Evolutionary conservation across 225 moss, liverwort and hornwort species (phyloP).

Genomic region (Thuidium tamariscinum): DNA sequence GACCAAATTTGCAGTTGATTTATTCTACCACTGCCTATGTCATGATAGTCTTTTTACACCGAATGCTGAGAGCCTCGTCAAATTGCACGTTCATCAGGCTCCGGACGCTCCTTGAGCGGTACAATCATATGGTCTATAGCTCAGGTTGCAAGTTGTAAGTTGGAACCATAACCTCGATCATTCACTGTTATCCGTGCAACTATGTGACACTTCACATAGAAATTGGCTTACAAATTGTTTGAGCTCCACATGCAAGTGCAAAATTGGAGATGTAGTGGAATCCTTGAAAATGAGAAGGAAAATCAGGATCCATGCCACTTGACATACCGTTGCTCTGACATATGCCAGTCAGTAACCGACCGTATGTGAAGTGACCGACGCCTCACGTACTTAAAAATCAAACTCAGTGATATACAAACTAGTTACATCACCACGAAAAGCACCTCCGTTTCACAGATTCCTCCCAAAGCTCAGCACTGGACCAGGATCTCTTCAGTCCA

Average conservation of each 20-base stretch:
- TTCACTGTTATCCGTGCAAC: not conserved
- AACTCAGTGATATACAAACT: not conserved
- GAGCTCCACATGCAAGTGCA: not conserved
- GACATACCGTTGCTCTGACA: not conserved
- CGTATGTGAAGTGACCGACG: not conserved
- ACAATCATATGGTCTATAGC: not conserved
- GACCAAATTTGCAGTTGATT: not conserved
- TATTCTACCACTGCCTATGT: not conserved
- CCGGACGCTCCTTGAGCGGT: not conserved
- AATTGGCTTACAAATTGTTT: not conserved
- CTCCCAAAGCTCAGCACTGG: constrained; percentile 24
- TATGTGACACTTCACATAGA: not conserved
- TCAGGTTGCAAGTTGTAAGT: not conserved
- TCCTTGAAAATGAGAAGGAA: not conserved
- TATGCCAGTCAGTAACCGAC: not conserved
- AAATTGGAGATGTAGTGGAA: constrained; percentile 5
- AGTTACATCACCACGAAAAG: constrained; percentile 1
- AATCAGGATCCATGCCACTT: not conserved
- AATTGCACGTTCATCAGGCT: not conserved
- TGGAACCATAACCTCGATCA: not conserved
- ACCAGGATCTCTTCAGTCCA: constrained; percentile 14
- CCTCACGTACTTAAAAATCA: not conserved
- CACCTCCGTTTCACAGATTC: constrained; percentile 28
- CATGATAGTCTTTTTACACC: not conserved
- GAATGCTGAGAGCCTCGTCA: not conserved